Percentiles rank a stretch among this genome's conserved stretches.
phyloP scores from a whole-genome alignment of 2,329 filamentous ascomycete genomes.

The Xylaria sp. region DNA sequence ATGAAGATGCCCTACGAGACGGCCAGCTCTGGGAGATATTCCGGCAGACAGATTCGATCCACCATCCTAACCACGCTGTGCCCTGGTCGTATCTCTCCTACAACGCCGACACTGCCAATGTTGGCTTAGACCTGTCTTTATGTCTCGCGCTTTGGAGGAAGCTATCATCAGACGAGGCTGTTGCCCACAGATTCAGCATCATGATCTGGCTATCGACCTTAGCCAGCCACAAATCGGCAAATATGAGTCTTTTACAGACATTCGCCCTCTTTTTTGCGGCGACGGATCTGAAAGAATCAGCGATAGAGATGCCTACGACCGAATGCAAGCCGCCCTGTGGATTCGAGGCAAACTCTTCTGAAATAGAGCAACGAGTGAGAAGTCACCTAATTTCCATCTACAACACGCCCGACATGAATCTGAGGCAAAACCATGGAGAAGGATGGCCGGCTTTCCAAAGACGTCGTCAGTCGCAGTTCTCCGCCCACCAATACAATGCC shows the following conservation, averaged over 20 bases:
- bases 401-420: constrained; percentile 1
- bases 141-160: constrained; percentile 3
- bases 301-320: not conserved
- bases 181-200: constrained; percentile 2
- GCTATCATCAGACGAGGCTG: not conserved
- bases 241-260: constrained; percentile 3
- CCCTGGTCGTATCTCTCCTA: constrained; percentile 2
- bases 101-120: constrained; percentile 1
- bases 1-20: not conserved
- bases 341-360: not conserved
- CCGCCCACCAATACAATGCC: not conserved
- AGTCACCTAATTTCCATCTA: no score
- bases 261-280: constrained; percentile 2
- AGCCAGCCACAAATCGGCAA: not conserved
- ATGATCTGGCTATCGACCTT: constrained; percentile 15
- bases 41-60: not conserved
- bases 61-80: not conserved
- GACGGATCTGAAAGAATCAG: not conserved
- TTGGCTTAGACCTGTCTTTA: constrained; percentile 2
- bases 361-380: no score
- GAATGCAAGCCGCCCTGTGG: constrained; percentile 3
- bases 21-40: not conserved
- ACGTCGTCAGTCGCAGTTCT: not conserved
- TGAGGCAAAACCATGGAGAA: not conserved
- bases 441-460: not conserved